Conservation (phyloP, 192 early-diverging fungal genomes). For the Irineochytrium annulatum region DNA sequence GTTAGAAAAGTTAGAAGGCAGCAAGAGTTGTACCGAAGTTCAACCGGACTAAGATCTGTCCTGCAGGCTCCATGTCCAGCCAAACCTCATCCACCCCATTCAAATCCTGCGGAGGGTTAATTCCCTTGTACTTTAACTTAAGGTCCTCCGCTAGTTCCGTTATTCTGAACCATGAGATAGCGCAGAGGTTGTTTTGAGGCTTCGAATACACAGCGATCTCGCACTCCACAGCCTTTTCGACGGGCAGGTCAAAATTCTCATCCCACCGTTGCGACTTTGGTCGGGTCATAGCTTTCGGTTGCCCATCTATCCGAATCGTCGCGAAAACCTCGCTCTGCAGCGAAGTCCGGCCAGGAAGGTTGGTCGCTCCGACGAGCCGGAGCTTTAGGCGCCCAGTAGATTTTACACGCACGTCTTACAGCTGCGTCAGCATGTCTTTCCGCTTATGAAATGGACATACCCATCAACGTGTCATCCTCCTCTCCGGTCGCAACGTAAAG, state of each 20-base stretch:
- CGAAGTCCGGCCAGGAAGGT: conserved; percentile 47
- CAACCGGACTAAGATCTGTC: conserved; percentile 79
- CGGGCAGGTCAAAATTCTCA: conserved; percentile 80
- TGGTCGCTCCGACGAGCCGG: conserved; percentile 36
- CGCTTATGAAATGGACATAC: too few relatives aligned
- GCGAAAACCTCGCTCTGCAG: conserved; percentile 68
- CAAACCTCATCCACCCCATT: conserved; percentile 68
- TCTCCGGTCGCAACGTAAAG: conserved; percentile 84
- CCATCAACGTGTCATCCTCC: conserved; percentile 18
- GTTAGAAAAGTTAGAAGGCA: not conserved
- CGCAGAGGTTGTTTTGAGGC: conserved; percentile 54
- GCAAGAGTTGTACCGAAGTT: conserved; percentile 73
- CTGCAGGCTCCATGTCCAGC: conserved; percentile 92
- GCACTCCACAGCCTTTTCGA: conserved; percentile 89
- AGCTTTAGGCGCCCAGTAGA: conserved; percentile 38
- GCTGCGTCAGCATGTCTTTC: too few relatives aligned
- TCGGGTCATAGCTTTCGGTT: conserved; percentile 57
- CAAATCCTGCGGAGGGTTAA: conserved; percentile 9
- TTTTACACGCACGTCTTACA: conserved; percentile 33
- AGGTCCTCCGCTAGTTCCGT: conserved; percentile 90
- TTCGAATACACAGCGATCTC: conserved; percentile 81
- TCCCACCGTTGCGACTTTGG: conserved; percentile 69
- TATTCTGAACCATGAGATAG: conserved; percentile 86
- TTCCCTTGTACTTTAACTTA: conserved; percentile 26
- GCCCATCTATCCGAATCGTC: conserved; percentile 79